These are phyloP conservation scores for Penicillium antarcticum DNA, from an alignment of 495 filamentous ascomycete species.

Conservation along the genomic window DNA sequence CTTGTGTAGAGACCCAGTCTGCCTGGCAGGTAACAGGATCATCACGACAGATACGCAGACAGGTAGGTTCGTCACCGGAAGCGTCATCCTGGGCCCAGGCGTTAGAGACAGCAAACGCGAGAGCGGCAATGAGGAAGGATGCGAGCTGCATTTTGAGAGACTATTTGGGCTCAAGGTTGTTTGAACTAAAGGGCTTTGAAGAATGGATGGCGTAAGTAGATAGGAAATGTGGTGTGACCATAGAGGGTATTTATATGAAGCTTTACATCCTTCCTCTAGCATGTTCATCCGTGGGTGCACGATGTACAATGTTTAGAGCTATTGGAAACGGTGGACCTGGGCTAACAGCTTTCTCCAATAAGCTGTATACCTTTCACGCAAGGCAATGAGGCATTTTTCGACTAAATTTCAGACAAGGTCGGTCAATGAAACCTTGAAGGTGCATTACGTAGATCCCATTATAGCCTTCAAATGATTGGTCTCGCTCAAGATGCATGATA, in stretches of 20 bases:
- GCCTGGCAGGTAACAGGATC: background rate
- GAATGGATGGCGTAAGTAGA: background rate
- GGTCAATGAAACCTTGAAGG: background rate
- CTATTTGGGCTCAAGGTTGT: background rate
- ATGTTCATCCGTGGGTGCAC: background rate
- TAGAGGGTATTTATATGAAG: background rate
- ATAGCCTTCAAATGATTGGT: background rate
- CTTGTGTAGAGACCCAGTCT: background rate
- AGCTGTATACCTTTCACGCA: background rate
- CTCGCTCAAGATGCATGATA: background rate
- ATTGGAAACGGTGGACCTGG: background rate
- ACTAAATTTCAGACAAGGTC: background rate
- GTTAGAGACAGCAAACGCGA: background rate
- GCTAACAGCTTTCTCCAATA: background rate
- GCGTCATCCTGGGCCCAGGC: background rate
- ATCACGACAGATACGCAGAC: background rate
- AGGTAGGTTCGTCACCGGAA: background rate
- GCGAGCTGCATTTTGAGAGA: background rate
- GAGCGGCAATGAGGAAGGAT: background rate
- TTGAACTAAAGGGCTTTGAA: too few relatives aligned
- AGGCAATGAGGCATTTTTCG: background rate
- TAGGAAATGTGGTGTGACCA: background rate
- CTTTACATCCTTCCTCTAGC: background rate
- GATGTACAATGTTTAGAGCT: background rate
- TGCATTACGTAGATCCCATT: background rate